Evolutionary conservation across 1,139 yeast genomes (phyloP), one percentile per base, ranked within the genome.

Genomic region (Saccharomycopsis hybrid): DNA sequence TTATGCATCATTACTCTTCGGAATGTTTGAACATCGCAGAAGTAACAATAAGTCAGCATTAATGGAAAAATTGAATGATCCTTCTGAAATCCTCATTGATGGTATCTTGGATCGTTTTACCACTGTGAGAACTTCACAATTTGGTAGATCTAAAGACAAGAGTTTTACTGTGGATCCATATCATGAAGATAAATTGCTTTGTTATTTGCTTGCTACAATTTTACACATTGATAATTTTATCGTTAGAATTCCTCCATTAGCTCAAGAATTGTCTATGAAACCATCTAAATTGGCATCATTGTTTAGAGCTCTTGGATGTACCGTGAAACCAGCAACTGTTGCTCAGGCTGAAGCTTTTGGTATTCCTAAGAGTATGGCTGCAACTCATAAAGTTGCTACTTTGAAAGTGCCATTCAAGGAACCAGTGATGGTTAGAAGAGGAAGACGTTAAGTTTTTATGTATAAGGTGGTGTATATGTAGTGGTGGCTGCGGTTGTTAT

Each of bases 331-430:
- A 47, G 82, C 89, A 30, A 77, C 90, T n/a, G 82, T 76, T 29
- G 77, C 84, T 5, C 90, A 88, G 68, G 90, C 94, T 27, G 90
- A 85, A 61, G 89, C 88, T 2, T 77, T 85, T 56, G 90, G 88
- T n/a, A 73, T 89, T 55, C 78, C 87, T 48, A 81, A 78, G 65
- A 68, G 78, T 44, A 74, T 77, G 53, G 85, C 86, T 30, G 65
- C 78, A 9, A 73, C 80, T 43, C 82, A 85, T 65, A 88, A 88
- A 68, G 74, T 90, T 57, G 98, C 97, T 5, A 68, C 77, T 27
- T 76, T 92, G 65, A 82, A 78, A 64, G 96, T 89, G 39, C 99
- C 99, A 39, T 84, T 94, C 68, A 84, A 82, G 64, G 72, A 88
- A 52, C 98, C 98, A 7, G 92, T 85, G 60, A 74, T 86, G 75